phyloP scores from a whole-genome alignment of 176 grass and related monocot genomes.

The Tuctoria greenei region DNA sequence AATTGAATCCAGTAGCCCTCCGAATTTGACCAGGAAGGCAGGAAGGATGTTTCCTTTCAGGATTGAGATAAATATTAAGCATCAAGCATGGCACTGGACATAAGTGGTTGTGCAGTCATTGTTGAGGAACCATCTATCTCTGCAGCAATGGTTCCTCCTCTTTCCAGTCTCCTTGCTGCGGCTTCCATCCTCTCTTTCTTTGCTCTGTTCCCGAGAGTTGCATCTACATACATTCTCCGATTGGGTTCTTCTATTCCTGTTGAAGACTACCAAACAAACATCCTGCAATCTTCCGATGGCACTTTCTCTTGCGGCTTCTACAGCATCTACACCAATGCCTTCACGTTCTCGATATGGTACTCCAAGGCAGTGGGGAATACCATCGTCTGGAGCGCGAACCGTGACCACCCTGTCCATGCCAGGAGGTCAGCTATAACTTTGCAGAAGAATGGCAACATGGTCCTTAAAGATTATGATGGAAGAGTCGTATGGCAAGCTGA shows the following conservation, averaged over 20 bases:
- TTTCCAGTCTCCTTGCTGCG: not conserved
- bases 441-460: conserved; percentile 42
- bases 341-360: conserved; percentile 67
- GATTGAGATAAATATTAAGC: not conserved
- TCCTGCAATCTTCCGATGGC: conserved; percentile 32
- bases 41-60: not conserved
- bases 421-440: conserved; percentile 30
- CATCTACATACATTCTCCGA: conserved; percentile 21
- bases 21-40: conserved; percentile 9
- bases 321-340: conserved; percentile 20
- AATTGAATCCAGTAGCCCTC: conserved; percentile 1
- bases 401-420: conserved; percentile 31
- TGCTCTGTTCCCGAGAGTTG: not conserved
- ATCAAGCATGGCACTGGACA: not conserved
- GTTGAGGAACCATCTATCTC: not conserved
- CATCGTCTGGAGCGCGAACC: conserved; percentile 48
- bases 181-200: conserved; percentile 28
- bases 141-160: conserved; percentile 7
- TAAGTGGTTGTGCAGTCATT: not conserved
- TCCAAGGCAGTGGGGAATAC: conserved; percentile 27
- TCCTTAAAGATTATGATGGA: conserved; percentile 38
- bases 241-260: conserved; percentile 21
- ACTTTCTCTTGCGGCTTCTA: conserved; percentile 56
- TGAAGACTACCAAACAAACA: conserved; percentile 20
- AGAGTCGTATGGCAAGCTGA: conserved; percentile 43